Percentiles rank a stretch among this genome's conserved stretches.
Evolutionary conservation across 768 basidiomycete species (phyloP).

Genomic region (Termitomyces sp.): DNA sequence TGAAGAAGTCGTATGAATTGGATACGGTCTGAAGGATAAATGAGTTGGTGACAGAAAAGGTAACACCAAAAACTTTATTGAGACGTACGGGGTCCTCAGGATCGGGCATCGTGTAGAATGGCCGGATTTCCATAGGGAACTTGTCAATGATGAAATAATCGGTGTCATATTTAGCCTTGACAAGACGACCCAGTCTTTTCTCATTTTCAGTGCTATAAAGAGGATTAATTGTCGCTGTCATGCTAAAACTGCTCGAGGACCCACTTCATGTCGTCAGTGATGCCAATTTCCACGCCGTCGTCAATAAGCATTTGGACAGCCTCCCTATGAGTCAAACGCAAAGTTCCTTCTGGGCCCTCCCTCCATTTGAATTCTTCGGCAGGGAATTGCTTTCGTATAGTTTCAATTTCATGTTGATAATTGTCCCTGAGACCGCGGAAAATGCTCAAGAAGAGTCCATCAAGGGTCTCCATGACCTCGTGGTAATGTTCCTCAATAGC

Average conservation of each 20-base stretch:
- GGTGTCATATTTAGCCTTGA: slow-evolving; percentile 91
- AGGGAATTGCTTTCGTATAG: slow-evolving; percentile 82
- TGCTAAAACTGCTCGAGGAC: slow-evolving; percentile 15
- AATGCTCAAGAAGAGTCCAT: slow-evolving; percentile 78
- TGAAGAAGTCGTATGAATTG: slow-evolving; percentile 99
- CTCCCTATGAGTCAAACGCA: slow-evolving; percentile 80
- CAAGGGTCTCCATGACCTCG: slow-evolving; percentile 91
- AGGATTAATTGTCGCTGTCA: slow-evolving; percentile 9
- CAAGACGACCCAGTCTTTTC: slow-evolving; percentile 83
- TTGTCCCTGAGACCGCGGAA: slow-evolving; percentile 78
- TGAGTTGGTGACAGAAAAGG: background rate
- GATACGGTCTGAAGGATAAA: slow-evolving; percentile 61
- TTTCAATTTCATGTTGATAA: slow-evolving; percentile 78
- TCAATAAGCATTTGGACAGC: slow-evolving; percentile 83
- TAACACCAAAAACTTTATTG: background rate
- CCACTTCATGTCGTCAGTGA: slow-evolving; percentile 86
- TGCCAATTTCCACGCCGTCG: slow-evolving; percentile 75
- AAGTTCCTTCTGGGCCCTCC: slow-evolving; percentile 83
- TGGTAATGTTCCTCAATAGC: slow-evolving; percentile 98
- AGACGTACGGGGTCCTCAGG: slow-evolving; percentile 73
- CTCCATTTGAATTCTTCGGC: slow-evolving; percentile 95
- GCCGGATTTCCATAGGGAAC: slow-evolving; percentile 92
- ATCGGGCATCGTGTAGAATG: slow-evolving; percentile 99
- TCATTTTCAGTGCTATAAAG: slow-evolving; percentile 84
- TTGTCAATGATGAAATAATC: slow-evolving; percentile 99